phyloP scores from a whole-genome alignment of 2,329 filamentous ascomycete species.

The Cytospora schulzeri region DNA sequence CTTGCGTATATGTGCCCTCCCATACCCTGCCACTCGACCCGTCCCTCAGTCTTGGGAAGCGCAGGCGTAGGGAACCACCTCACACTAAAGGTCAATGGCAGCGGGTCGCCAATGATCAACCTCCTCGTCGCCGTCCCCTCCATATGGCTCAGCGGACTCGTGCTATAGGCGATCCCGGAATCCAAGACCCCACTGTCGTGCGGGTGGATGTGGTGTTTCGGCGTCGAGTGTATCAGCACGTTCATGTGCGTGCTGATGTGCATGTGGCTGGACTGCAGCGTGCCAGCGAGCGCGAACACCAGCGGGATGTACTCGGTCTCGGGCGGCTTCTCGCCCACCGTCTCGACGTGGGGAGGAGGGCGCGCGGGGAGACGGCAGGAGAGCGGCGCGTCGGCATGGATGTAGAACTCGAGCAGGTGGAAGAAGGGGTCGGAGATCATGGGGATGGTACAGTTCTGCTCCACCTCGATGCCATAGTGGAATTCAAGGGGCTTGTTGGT shows the following conservation, averaged over 20 bases:
- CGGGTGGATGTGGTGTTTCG: conserved; percentile 62
- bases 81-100: conserved; percentile 78
- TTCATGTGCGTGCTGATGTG: conserved; percentile 91
- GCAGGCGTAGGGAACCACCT: conserved; percentile 81
- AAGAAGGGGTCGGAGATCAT: conserved; percentile 79
- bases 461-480: conserved; percentile 78
- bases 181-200: conserved; percentile 79
- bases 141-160: conserved; percentile 68
- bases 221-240: conserved; percentile 74
- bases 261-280: conserved; percentile 83
- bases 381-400: conserved; percentile 92
- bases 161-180: conserved; percentile 84
- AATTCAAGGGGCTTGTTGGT: conserved; percentile 81
- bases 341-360: conserved; percentile 60
- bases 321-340: conserved; percentile 53
- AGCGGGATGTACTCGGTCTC: conserved; percentile 74
- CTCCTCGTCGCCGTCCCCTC: conserved; percentile 57
- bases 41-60: conserved; percentile 68
- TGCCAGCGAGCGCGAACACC: conserved; percentile 86
- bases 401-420: conserved; percentile 93
- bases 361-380: conserved; percentile 86
- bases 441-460: conserved; percentile 82
- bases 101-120: conserved; percentile 83
- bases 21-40: conserved; percentile 66
- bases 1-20: conserved; percentile 65